Percentiles rank a stretch among this genome's conserved stretches.
phyloP scores from a whole-genome alignment of 176 grass and related monocot genomes.

The Canna indica region DNA sequence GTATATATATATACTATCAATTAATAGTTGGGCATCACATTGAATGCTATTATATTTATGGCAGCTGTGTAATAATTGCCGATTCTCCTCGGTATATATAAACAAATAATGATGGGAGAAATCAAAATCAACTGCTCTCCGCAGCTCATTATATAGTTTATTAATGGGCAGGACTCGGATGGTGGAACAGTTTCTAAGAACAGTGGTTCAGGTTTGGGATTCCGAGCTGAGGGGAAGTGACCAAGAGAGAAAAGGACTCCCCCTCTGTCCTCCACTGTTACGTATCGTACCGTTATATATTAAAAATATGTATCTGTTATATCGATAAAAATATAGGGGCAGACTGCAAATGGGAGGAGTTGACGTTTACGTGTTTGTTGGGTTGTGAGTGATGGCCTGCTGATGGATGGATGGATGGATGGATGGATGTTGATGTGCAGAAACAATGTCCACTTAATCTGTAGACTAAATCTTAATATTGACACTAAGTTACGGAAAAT shows the following conservation, averaged over 20 bases:
- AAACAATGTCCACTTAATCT: too few species aligned
- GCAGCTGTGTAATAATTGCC: too few species aligned
- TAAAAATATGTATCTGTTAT: neutral
- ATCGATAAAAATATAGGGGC: neutral
- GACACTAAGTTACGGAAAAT: too few species aligned
- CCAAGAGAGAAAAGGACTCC: neutral
- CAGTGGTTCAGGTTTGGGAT: neutral
- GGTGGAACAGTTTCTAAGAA: neutral
- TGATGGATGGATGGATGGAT: neutral
- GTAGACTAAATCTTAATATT: too few species aligned
- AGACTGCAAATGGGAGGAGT: neutral
- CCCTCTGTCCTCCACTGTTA: neutral
- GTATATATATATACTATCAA: too few species aligned
- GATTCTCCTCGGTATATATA: too few species aligned
- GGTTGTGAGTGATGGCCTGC: neutral
- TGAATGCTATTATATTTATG: too few species aligned
- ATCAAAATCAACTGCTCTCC: too few species aligned
- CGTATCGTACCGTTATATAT: neutral
- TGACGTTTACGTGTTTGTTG: slow-evolving; percentile 6
- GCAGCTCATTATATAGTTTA: too few species aligned
- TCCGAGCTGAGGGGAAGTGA: neutral
- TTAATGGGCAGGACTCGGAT: neutral
- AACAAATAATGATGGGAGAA: too few species aligned
- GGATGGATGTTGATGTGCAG: neutral
- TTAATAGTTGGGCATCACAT: too few species aligned